phyloP scores from a whole-genome alignment of 2,329 filamentous ascomycete genomes.

The Aspergillus chevalieri region DNA sequence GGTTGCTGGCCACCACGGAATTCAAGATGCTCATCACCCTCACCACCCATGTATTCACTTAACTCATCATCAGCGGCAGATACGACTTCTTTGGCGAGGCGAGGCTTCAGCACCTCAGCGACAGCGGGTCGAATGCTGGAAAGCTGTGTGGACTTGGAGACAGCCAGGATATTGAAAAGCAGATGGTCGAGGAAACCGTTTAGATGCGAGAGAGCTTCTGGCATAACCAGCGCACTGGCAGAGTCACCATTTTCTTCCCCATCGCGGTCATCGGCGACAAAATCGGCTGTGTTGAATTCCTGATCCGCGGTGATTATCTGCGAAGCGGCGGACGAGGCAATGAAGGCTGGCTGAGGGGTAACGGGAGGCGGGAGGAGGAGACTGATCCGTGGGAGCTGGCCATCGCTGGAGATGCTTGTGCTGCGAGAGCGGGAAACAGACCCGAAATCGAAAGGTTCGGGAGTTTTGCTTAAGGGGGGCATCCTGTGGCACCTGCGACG shows the following conservation, averaged over 20 bases:
- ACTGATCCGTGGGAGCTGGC: conserved; percentile 24
- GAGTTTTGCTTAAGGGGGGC: conserved; percentile 22
- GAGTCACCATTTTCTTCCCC: conserved; percentile 59
- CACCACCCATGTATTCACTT: conserved; percentile 75
- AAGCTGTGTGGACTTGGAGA: conserved; percentile 71
- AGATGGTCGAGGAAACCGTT: conserved; percentile 93
- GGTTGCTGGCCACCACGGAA: conserved; percentile 48
- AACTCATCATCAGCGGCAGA: conserved; percentile 79
- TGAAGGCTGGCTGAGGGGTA: conserved; percentile 75
- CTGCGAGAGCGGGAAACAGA: conserved; percentile 32
- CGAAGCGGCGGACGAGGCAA: conserved; percentile 78
- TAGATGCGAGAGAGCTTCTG: conserved; percentile 66
- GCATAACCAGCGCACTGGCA: conserved; percentile 66
- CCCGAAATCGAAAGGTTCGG: conserved; percentile 25
- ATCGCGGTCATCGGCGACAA: conserved; percentile 63
- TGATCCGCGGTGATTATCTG: conserved; percentile 88
- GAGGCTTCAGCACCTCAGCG: conserved; percentile 78
- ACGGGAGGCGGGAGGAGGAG: conserved; percentile 63
- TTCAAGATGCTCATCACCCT: conserved; percentile 66
- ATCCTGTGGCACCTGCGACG: conserved; percentile 14
- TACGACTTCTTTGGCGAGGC: conserved; percentile 78
- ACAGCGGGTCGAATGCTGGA: conserved; percentile 72
- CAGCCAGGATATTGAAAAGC: conserved; percentile 80
- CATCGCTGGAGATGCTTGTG: conserved; percentile 35
- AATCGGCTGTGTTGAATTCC: conserved; percentile 64